Evolutionary conservation across 768 basidiomycete genomes (phyloP).

Genomic region (Auricularia sp.): DNA sequence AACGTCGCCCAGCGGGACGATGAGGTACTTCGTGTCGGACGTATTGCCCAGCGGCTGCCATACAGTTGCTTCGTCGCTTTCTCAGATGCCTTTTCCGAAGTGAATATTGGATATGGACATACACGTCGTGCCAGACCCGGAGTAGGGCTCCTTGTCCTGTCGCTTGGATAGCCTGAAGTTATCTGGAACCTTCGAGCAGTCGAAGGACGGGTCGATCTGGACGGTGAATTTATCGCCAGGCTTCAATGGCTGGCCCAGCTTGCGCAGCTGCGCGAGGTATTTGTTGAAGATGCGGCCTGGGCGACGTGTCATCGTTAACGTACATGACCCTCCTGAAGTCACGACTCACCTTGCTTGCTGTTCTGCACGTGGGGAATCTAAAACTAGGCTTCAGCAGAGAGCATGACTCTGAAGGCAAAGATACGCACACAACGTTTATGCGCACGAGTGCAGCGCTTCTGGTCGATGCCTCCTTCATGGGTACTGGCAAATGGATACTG

Average conservation of each 20-base stretch:
- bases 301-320: not conserved
- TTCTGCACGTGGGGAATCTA: not conserved
- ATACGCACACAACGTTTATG: not conserved
- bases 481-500: not conserved
- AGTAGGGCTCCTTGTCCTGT: not conserved
- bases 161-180: not conserved
- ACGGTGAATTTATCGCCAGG: not conserved
- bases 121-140: not conserved
- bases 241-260: not conserved
- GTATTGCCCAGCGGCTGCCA: not conserved
- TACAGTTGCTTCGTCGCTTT: not conserved
- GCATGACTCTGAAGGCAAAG: not conserved
- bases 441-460: not conserved
- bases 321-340: no score
- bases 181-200: not conserved
- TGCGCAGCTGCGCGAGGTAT: not conserved
- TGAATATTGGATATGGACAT: not conserved
- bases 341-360: not conserved
- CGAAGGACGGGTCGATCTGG: not conserved
- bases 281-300: not conserved
- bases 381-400: not conserved
- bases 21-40: not conserved
- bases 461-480: not conserved
- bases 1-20: not conserved
- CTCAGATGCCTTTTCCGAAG: not conserved